Evolutionary conservation across 1,284 basidiomycete genomes (phyloP).

Genomic region (Tilletiopsis washingtonensis): DNA sequence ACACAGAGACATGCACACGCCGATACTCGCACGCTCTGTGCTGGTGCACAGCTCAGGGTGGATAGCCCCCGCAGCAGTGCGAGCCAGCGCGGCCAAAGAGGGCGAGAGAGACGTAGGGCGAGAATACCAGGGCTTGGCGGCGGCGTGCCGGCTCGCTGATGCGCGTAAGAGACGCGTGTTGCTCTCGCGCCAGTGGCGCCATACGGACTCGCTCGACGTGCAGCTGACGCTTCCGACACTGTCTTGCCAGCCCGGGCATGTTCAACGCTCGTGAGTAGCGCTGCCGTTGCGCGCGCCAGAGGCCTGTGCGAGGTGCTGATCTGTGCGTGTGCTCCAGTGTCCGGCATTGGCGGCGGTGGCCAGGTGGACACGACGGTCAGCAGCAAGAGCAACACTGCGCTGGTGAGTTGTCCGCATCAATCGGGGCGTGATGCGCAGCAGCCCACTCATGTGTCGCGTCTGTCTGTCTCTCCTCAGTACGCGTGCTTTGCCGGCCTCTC

Average conservation of each 20-base stretch:
- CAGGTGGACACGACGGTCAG: constrained; percentile 18
- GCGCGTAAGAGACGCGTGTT: too few species aligned
- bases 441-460: too few species aligned
- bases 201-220: background rate
- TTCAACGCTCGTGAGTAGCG: constrained; percentile 51
- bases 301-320: background rate
- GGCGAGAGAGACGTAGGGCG: too few species aligned
- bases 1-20: too few species aligned
- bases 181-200: background rate
- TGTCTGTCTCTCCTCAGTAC: constrained; percentile 15
- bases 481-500: constrained; percentile 37
- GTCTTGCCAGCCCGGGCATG: constrained; percentile 48
- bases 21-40: too few species aligned
- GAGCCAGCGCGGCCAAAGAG: too few species aligned
- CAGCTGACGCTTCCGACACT: background rate
- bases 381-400: constrained; percentile 23
- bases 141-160: too few species aligned
- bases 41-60: too few species aligned
- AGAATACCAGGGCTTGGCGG: too few species aligned
- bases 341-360: constrained; percentile 53
- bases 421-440: too few species aligned
- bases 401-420: constrained; percentile 9
- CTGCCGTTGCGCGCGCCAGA: background rate
- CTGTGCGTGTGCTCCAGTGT: constrained; percentile 52
- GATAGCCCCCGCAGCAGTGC: too few species aligned